Evolutionary conservation across 495 filamentous ascomycete genomes (phyloP), one percentile per base, ranked within the genome.

Genomic region (Trichocladium uniseriatum): DNA sequence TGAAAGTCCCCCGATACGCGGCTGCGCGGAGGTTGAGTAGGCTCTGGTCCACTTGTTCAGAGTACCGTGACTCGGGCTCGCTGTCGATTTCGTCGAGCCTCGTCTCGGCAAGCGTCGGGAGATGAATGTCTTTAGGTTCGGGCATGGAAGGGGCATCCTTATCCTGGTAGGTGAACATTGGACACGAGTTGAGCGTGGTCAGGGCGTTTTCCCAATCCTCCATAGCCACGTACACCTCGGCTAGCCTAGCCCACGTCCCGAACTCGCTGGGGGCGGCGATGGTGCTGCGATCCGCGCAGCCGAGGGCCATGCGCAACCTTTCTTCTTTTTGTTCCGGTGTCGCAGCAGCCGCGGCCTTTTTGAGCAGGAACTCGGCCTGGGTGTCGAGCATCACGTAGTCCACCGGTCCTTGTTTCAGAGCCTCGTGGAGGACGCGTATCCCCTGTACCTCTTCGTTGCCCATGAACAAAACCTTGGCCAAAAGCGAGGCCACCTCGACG

Each of bases 101-200:
- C n/a, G 86, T 90, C 64, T 97, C 94, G 0, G 83, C 77, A 14
- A 96, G 75, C 4, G 89, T 83, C 0, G 92, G 92, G 18, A 98
- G 79, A 60, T 86, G 79, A 48, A 96, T 82, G 43, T 86, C 86
- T 42, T 80, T 79, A 0, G 90, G 89, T 54, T 92, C 87, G 16
- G 92, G 92, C 84, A 95, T 89, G 48, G 90, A 76, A 15, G 92
- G 92, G 6, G 87, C 80, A 63, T 98, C 92, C 57, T 95, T 96
- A 64, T 98, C 92, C 63, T 96, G 91, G 67, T 97, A 96, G 7
- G 92, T 97, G 64, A 98, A 98, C 92, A 98, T 98, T 4, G 92
- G 92, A 54, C 94, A 98, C 3, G 91, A 96, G 68, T 98, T 98
- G n/a, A 98, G 74, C 5, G 94, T 98, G 8, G 95, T 79, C 15